Evolutionary conservation across 2,329 filamentous ascomycete species (phyloP).

Genomic region (Elsinoe ampelina): DNA sequence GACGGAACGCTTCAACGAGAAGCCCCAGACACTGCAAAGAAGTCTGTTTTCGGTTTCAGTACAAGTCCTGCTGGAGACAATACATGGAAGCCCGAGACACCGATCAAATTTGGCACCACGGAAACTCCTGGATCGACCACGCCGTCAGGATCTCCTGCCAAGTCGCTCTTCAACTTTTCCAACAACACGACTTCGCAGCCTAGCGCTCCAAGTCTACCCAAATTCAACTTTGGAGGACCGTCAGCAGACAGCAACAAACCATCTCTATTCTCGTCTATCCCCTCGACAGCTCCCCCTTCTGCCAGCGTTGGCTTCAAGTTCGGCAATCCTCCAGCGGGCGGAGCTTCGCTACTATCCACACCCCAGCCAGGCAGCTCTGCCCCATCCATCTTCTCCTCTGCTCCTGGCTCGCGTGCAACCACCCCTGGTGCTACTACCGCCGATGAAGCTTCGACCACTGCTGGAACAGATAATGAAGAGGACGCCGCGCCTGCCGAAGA

Average conservation of each 20-base stretch:
- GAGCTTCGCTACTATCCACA: constrained; percentile 19
- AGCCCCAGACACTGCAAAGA: neutral
- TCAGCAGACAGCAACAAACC: neutral
- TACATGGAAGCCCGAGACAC: constrained; percentile 39
- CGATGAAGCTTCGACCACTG: constrained; percentile 22
- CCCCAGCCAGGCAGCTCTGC: constrained; percentile 23
- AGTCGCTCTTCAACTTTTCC: constrained; percentile 17
- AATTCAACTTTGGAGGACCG: constrained; percentile 15
- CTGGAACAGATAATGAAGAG: constrained; percentile 23
- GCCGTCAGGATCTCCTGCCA: constrained; percentile 20
- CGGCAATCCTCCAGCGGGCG: constrained; percentile 18
- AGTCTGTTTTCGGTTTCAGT: constrained; percentile 13
- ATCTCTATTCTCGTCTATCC: neutral
- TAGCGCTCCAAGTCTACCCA: constrained; percentile 11
- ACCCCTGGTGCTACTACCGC: constrained; percentile 40
- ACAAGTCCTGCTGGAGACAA: constrained; percentile 29
- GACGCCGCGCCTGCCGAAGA: constrained; percentile 23
- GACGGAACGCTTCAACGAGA: constrained; percentile 13
- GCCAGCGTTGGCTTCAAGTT: constrained; percentile 32
- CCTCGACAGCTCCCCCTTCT: constrained; percentile 9
- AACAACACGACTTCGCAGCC: neutral
- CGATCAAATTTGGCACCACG: constrained; percentile 38
- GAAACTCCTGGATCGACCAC: constrained; percentile 21
- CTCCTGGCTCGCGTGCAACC: constrained; percentile 36
- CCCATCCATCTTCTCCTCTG: constrained; percentile 27